phyloP scores from a whole-genome alignment of 2,329 filamentous ascomycete genomes.

The Claviceps lovelessii region DNA sequence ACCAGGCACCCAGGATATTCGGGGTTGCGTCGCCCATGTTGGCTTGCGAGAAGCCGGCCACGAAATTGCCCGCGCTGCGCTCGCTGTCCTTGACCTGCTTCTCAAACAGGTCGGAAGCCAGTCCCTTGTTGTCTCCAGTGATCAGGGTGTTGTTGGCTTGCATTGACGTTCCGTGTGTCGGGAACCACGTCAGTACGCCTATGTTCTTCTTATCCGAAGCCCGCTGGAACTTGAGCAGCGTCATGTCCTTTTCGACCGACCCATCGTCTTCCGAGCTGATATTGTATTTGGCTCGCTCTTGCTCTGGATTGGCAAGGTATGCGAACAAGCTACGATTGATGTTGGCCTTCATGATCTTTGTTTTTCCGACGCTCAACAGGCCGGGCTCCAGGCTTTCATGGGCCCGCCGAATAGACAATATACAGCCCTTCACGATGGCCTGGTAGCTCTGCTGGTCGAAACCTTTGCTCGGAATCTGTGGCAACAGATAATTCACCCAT shows the following conservation, averaged over 20 bases:
- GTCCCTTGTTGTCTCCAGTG: conserved; percentile 84
- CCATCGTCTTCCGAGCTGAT: conserved; percentile 21
- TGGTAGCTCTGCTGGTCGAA: conserved; percentile 76
- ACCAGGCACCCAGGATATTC: conserved; percentile 72
- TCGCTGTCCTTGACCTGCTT: conserved; percentile 42
- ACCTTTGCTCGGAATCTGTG: conserved; percentile 74
- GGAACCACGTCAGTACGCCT: conserved; percentile 79
- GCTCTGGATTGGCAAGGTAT: conserved; percentile 66
- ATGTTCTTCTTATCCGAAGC: conserved; percentile 57
- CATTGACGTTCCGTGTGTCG: conserved; percentile 81
- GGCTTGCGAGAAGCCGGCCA: conserved; percentile 81
- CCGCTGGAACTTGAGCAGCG: conserved; percentile 59
- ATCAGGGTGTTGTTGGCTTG: conserved; percentile 81
- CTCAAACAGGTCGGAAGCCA: conserved; percentile 74
- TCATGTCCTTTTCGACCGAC: conserved; percentile 60
- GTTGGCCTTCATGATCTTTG: conserved; percentile 54
- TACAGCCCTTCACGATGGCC: conserved; percentile 71
- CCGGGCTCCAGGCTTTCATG: conserved; percentile 47
- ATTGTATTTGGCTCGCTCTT: conserved; percentile 55
- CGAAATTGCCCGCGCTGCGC: conserved; percentile 52
- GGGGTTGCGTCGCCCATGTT: conserved; percentile 84
- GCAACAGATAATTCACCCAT: conserved; percentile 84
- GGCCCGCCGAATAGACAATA: conserved; percentile 65
- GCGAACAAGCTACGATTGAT: conserved; percentile 75
- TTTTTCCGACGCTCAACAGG: conserved; percentile 48